These are phyloP conservation scores for Anthracocystis setariae DNA, from an alignment of 1,284 basidiomycete genomes.

Conservation along the genomic window DNA sequence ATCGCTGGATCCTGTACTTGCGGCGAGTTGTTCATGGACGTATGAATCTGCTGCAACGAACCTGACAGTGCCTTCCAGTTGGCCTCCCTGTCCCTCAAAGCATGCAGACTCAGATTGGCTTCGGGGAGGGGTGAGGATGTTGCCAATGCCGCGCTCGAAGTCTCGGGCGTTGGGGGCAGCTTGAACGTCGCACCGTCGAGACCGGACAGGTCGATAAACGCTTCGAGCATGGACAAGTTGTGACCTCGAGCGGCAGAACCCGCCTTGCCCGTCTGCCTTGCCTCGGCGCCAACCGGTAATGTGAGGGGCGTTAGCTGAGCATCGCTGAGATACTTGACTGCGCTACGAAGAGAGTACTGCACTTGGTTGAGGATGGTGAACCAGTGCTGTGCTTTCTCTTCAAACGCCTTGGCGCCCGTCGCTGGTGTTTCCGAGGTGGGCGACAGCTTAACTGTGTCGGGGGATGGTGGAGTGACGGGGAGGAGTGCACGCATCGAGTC, in stretches of 20 bases:
- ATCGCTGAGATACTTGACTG: slow-evolving; percentile 35
- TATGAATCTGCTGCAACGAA: slow-evolving; percentile 32
- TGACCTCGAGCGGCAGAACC: slow-evolving; percentile 37
- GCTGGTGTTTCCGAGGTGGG: background rate
- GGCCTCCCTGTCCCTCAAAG: slow-evolving; percentile 29
- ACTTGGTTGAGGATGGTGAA: slow-evolving; percentile 54
- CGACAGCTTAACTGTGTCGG: slow-evolving; percentile 6
- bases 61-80: slow-evolving; percentile 42
- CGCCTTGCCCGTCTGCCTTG: slow-evolving; percentile 31
- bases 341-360: slow-evolving; percentile 41
- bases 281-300: slow-evolving; percentile 21
- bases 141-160: background rate
- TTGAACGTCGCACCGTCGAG: slow-evolving; percentile 38
- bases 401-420: slow-evolving; percentile 43
- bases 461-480: slow-evolving; percentile 6
- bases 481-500: slow-evolving; percentile 45
- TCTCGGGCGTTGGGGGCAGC: slow-evolving; percentile 16
- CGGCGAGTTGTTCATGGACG: slow-evolving; percentile 3
- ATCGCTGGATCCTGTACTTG: too few species aligned
- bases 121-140: slow-evolving; percentile 17
- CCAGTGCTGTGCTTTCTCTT: slow-evolving; percentile 44
- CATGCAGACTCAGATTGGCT: slow-evolving; percentile 30
- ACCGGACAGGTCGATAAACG: slow-evolving; percentile 39
- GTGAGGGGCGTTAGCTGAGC: slow-evolving; percentile 41
- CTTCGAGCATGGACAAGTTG: slow-evolving; percentile 42